phyloP scores from a whole-genome alignment of 495 filamentous ascomycete species.

The Rhypophila decipiens region DNA sequence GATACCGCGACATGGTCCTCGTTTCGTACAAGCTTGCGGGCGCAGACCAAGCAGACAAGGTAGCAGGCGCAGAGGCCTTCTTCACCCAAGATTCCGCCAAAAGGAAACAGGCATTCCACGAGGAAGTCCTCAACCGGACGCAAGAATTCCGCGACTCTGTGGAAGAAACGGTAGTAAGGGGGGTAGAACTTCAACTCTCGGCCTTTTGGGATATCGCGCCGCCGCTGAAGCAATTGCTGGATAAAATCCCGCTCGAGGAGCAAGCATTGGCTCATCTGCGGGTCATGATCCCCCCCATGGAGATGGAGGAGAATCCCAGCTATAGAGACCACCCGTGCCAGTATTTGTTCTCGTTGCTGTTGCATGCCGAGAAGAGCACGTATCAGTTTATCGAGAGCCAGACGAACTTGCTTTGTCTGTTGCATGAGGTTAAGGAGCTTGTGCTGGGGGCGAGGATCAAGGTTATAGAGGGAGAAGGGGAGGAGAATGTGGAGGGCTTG shows the following conservation, averaged over 20 bases:
- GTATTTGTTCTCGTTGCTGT: constrained; percentile 77
- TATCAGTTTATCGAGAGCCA: constrained; percentile 97
- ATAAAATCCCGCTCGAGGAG: constrained; percentile 58
- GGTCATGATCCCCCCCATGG: constrained; percentile 65
- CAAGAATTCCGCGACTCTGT: constrained; percentile 75
- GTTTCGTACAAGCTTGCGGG: constrained; percentile 71
- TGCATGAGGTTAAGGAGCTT: constrained; percentile 87
- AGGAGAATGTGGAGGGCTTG: constrained; percentile 56
- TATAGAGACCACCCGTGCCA: constrained; percentile 76
- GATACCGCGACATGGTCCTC: constrained; percentile 74
- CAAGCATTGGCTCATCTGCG: constrained; percentile 36
- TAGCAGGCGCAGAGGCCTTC: constrained; percentile 68
- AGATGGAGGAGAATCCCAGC: constrained; percentile 78
- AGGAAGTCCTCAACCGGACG: constrained; percentile 60
- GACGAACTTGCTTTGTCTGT: constrained; percentile 82
- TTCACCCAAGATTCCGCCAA: constrained; percentile 71
- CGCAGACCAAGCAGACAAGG: constrained; percentile 53
- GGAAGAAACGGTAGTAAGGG: constrained; percentile 77
- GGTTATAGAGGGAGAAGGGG: constrained; percentile 49
- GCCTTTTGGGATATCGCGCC: constrained; percentile 99
- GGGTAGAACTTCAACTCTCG: constrained; percentile 82
- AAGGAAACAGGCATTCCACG: constrained; percentile 57
- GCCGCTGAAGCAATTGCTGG: constrained; percentile 62
- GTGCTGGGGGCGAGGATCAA: constrained; percentile 57
- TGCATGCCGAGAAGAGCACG: constrained; percentile 80